A percentile compares a stretch with the other conserved stretches of the same genome.
These are phyloP conservation scores for Coemansia sp. DNA, from an alignment of 192 early-diverging fungal genomes.

Conservation along the genomic window DNA sequence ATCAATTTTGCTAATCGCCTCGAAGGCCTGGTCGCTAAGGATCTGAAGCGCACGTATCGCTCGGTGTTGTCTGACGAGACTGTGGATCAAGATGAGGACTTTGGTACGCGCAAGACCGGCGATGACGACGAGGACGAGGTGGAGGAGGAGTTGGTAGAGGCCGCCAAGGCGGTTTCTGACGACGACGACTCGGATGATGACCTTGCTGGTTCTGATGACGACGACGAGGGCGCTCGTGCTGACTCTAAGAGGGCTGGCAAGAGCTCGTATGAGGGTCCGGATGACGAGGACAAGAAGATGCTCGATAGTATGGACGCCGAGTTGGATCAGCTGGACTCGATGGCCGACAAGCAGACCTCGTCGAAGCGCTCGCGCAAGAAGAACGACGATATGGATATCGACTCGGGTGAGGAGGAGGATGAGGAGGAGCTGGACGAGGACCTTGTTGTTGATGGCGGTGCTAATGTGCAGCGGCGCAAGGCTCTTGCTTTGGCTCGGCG, in stretches of 20 bases:
- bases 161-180: slow-evolving; percentile 9
- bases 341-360: slow-evolving; percentile 19
- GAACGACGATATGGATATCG: slow-evolving; percentile 22
- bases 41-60: slow-evolving; percentile 68
- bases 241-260: slow-evolving; percentile 63
- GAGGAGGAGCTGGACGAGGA: slow-evolving; percentile 42
- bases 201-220: slow-evolving; percentile 57
- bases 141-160: slow-evolving; percentile 30
- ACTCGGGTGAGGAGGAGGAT: slow-evolving; percentile 38
- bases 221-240: slow-evolving; percentile 67
- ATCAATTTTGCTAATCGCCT: slow-evolving; percentile 71
- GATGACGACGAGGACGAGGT: slow-evolving; percentile 29
- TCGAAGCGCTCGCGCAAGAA: background rate
- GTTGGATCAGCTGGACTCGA: slow-evolving; percentile 42
- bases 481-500: slow-evolving; percentile 27
- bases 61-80: slow-evolving; percentile 51
- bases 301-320: slow-evolving; percentile 52
- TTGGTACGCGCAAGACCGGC: slow-evolving; percentile 9
- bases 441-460: slow-evolving; percentile 46
- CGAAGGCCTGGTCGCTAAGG: slow-evolving; percentile 73
- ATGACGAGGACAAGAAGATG: slow-evolving; percentile 80
- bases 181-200: slow-evolving; percentile 46
- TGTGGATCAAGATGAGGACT: slow-evolving; percentile 13
- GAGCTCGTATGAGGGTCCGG: slow-evolving; percentile 78
- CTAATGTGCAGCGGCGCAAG: slow-evolving; percentile 47